Evolutionary conservation across 306 rosid genomes (phyloP), one percentile per base, ranked within the genome.

Genomic region (Comarum palustre): DNA sequence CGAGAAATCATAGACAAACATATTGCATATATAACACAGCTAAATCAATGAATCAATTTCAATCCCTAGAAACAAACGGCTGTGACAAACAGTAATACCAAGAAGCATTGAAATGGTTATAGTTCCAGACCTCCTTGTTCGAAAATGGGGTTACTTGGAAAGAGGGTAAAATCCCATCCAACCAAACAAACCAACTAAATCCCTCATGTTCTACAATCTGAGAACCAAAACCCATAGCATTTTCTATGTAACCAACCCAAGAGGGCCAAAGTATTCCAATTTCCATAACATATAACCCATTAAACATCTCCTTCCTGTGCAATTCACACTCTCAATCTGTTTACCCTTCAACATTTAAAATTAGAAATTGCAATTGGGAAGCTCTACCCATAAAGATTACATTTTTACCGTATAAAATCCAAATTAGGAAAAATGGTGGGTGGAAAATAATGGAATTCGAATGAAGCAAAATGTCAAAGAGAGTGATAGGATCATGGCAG

Each of bases 1-100:
- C 66, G 58, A 29, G 31, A 62, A 68, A 65, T 65, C 58, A 78
- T 61, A 73, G 47, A 69, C 14, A 42, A 58, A 19, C 66, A 58
- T 29, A 42, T 27, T 19, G 13, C 42, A 58, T n/a, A n/a, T n/a
- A n/a, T 43, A 32, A 62, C 57, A 72, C 45, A 58, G 67, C 27
- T 72, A 66, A 71, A 72, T 41, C 52, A 41, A 24, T 34, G 39
- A 20, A 52, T 14, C 42, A 66, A 66, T 42, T 24, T 66, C 51
- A 66, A 66, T 41, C 70, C 54, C 20, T 6, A 16, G 11, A 24
- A 66, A 20, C 19, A 25, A 48, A 39, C 52, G 55, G 16, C 11
- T 51, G 25, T 70, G 20, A 9, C 36, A n/a, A 36, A 70, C 43
- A 61, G 24, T 61, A 61, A 61, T 32, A 32, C 38, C 67, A 5